These are phyloP conservation scores for Camellia granthamiana DNA, from an alignment of 148 eudicot species.

Conservation along the genomic window DNA sequence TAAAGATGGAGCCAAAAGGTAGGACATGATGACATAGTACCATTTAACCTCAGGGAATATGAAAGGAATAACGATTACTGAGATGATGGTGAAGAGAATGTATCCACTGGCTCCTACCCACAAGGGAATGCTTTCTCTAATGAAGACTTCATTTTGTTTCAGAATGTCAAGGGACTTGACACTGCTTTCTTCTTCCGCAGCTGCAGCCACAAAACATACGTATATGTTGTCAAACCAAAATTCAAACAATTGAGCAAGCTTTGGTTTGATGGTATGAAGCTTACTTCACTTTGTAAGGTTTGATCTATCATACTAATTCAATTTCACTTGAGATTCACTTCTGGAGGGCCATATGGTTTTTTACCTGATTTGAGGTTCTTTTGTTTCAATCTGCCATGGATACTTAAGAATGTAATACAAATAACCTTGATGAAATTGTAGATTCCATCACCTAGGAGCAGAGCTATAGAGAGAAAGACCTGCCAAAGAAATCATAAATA, in stretches of 20 bases:
- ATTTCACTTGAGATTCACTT: not conserved
- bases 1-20: conserved; percentile 53
- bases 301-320: not conserved
- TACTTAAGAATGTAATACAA: conserved; percentile 27
- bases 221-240: not conserved
- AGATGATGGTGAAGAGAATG: conserved; percentile 33
- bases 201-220: conserved; percentile 15
- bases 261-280: no score
- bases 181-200: conserved; percentile 13
- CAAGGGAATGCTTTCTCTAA: conserved; percentile 51
- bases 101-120: conserved; percentile 53
- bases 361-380: conserved; percentile 30
- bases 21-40: conserved; percentile 56
- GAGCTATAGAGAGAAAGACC: conserved; percentile 78
- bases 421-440: conserved; percentile 53
- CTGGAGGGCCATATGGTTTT: no score
- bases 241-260: no score
- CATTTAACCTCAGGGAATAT: conserved; percentile 64
- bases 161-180: conserved; percentile 17
- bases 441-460: conserved; percentile 76
- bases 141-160: conserved; percentile 38
- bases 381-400: conserved; percentile 27
- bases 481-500: conserved; percentile 21
- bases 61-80: conserved; percentile 45
- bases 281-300: no score